Evolutionary conservation across 805 yeast species (phyloP), one percentile per base, ranked within the genome.

Genomic region (Hanseniaspora guilliermondii): DNA sequence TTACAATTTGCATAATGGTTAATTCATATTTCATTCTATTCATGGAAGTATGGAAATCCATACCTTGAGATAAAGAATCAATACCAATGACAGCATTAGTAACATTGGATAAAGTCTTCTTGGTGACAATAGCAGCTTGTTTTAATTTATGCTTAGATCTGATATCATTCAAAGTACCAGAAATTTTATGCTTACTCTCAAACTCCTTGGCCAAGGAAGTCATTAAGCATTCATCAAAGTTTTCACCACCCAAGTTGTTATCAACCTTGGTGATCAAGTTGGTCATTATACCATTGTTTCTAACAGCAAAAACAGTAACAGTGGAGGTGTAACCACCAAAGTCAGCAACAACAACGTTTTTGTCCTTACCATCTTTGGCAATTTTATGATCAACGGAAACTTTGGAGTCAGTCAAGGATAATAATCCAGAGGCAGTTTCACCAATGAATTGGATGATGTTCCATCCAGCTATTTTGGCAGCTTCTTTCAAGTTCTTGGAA

Each of bases 291-390:
- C 98, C 98, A 21, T 55, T 55, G 59, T 96, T 96, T 74, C 97
- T 82, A 53, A 83, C 85, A 40, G 97, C 82, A 63, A 93, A 74
- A 50, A 93, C 89, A 57, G 97, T 96, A 58, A 89, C 96, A 67
- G 93, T 97, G 41, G 95, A 83, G 72, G 97, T 79, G 62, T 88
- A 77, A 66, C 96, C 97, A 68, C 98, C 98, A 64, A 93, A 86
- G 70, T 93, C 98, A 54, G 95, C 94, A 61, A 93, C 96, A 49
- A 87, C 94, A 38, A 66, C 66, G 49, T 64, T 66, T 46, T 56
- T 64, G 47, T 67, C 70, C n/a, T 58, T 58, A 36, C 47, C 49
- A 36, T 54, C 53, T 32, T 45, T 54, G 38, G 48, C 53, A 53
- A 47, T 40, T 22, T 42, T 54, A 30, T 48, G 49, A 25, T 48